Conservation (phyloP, 176 grass and related monocot species). For the Zoysia japonica region DNA sequence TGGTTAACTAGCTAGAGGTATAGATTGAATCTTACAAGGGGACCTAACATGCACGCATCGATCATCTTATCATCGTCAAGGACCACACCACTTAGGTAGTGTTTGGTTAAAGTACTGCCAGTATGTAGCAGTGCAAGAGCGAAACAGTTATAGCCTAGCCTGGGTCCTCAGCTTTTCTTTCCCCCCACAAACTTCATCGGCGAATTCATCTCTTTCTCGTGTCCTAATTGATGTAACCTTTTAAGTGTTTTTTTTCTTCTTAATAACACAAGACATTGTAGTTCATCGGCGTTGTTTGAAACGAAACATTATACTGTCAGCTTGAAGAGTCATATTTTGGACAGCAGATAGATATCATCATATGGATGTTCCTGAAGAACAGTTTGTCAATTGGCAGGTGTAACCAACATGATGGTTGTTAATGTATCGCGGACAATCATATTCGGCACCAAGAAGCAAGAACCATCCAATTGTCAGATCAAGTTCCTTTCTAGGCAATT, state of each 20-base stretch:
- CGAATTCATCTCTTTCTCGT: no score
- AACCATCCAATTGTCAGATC: conserved; percentile 25
- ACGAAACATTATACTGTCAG: not conserved
- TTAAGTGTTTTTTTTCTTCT: not conserved
- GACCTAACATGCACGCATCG: conserved; percentile 17
- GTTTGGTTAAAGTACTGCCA: not conserved
- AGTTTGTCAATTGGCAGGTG: conserved; percentile 30
- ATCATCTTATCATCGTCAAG: conserved; percentile 21
- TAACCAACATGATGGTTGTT: conserved; percentile 31
- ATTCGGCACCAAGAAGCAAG: conserved; percentile 37
- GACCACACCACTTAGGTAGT: conserved; percentile 5
- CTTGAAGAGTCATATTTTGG: not conserved
- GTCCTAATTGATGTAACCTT: not conserved
- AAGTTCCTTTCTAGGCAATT: conserved; percentile 29
- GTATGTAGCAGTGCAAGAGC: not conserved
- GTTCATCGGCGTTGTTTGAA: not conserved
- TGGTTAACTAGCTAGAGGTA: conserved; percentile 14
- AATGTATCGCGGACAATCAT: conserved; percentile 37
- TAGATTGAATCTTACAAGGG: conserved; percentile 11
- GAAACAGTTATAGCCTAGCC: conserved; percentile 9
- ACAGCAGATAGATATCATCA: not conserved
- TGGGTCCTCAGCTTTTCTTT: not conserved
- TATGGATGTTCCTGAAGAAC: conserved; percentile 30
- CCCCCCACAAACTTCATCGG: not conserved
- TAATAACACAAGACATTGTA: not conserved